Conservation (phyloP, 2,329 filamentous ascomycete genomes). For the Neonectria hederae region DNA sequence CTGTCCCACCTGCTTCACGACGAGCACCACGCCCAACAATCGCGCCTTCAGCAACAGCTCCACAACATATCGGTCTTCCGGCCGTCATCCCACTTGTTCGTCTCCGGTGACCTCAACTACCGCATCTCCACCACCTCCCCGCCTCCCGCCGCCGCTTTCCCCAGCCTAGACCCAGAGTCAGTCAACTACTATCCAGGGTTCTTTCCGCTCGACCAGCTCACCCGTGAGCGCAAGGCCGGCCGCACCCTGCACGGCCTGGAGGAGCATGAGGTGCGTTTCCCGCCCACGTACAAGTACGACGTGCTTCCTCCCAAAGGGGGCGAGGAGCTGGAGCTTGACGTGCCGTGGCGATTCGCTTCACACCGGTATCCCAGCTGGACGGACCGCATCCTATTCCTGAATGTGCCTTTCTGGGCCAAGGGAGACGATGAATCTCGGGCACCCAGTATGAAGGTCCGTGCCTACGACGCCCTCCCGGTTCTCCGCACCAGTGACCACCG, state of each 20-base stretch:
- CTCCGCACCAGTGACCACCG: constrained; percentile 89
- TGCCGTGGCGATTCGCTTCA: constrained; percentile 64
- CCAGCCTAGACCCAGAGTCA: constrained; percentile 63
- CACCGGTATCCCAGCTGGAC: constrained; percentile 95
- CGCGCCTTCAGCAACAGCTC: constrained; percentile 55
- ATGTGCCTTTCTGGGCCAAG: constrained; percentile 64
- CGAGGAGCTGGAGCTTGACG: constrained; percentile 41
- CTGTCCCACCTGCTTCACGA: constrained; percentile 48
- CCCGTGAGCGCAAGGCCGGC: constrained; percentile 72
- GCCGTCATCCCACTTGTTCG: constrained; percentile 79
- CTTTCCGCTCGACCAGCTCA: constrained; percentile 81
- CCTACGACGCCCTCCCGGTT: constrained; percentile 81
- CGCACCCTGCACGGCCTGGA: constrained; percentile 80
- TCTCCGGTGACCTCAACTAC: constrained; percentile 95
- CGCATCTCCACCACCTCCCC: constrained; percentile 78
- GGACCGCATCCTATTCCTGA: constrained; percentile 85
- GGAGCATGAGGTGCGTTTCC: constrained; percentile 80
- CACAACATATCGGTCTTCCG: constrained; percentile 76
- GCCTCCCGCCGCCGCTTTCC: constrained; percentile 69
- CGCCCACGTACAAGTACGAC: constrained; percentile 93
- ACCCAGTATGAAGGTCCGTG: constrained; percentile 59
- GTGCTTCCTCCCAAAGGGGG: constrained; percentile 47
- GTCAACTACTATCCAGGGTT: constrained; percentile 72
- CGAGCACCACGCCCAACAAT: constrained; percentile 47
- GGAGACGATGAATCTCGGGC: constrained; percentile 31